Evolutionary conservation across 805 yeast genomes (phyloP), one percentile per base, ranked within the genome.

Genomic region (Lipomyces orientalis): DNA sequence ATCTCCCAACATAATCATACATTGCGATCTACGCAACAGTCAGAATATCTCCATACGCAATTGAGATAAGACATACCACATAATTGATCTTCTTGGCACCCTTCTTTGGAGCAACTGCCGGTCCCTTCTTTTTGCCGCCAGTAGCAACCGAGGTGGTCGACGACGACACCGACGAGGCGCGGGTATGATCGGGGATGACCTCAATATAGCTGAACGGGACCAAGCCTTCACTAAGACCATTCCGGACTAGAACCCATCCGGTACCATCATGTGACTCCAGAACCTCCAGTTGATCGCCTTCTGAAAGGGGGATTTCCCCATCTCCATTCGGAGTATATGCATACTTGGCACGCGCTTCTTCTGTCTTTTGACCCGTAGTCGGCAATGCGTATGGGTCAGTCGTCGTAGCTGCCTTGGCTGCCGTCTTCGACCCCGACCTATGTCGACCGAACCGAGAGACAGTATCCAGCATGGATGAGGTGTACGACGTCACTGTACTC

Each of bases 121-220:
- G 97, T 0, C 93, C 93, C 67, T 85, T 83, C 68, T 84, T 85
- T 73, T 83, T 81, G 65, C 67, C 68, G 12, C 54, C 52, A 22
- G 68, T 49, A 58, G 64, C 54, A 37, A 61, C 61, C 16, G 74
- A 61, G n/a, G 73, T 54, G 2, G 67, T 60, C 4, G 74, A 67
- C 10, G 74, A 71, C 31, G 74, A 55, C 9, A 72, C 60, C 16
- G 74, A 71, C 9, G 61, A 34, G 25, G 75, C 54, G 14, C 74
- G 61, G 4, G 62, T 60, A 29, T 54, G 56, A 60, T 59, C 67
- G n/a, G 69, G 69, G 10, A 39, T 56, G 43, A 49, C 76, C 69
- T 88, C 87, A 6, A 93, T 78, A 76, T 94, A 94, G 0, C 90
- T 79, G 0, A 96, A 87, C 1, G 99, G 99, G 3, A 93, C 97